Evolutionary conservation across 148 eudicot species (phyloP), one percentile per base, ranked within the genome.

Genomic region (Tetragonia tetragonoides): DNA sequence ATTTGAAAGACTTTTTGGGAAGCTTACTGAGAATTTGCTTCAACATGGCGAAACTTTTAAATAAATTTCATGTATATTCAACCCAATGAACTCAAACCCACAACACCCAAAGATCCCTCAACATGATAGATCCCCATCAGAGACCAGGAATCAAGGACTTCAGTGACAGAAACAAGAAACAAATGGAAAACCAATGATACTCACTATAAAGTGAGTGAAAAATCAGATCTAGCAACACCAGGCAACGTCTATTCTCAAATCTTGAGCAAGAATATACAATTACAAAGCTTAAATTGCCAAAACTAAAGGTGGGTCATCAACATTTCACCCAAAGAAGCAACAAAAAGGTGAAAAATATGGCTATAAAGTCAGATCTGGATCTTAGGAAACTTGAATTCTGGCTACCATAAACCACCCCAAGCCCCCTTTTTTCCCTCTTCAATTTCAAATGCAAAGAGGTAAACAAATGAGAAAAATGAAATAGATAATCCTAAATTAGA

Each of bases 1-100:
- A 79, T 82, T 90, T 94, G 10, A 83, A 77, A 18, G 97, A 81
- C 76, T 89, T 94, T 73, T 86, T 80, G 3, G 98, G 98, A 68
- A 94, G 79, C 72, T 85, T 94, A 73, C 89, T 84, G 12, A 94
- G 85, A 74, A 94, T 72, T 81, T 94, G 97, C 88, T 90, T 94
- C 88, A 88, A 87, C 98, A 94, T 94, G 76, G 79, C 81, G 80
- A 80, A 49, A 61, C 24, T 37, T 47, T 61, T 37, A 67, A 79
- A 42, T 18, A 20, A 70, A 69, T 70, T 70, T 64, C 60, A 59
- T 47, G 60, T 28, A 70, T 66, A 84, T 79, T 59, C 65, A 76
- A 60, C 38, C 70, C 79, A 79, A 67, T 49, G 54, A 23, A 41
- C 18, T 73, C 79, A 77, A 76, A 73, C 59, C 61, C 53, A 28